phyloP scores from a whole-genome alignment of 495 filamentous ascomycete species.

The Xylaria telfairii region DNA sequence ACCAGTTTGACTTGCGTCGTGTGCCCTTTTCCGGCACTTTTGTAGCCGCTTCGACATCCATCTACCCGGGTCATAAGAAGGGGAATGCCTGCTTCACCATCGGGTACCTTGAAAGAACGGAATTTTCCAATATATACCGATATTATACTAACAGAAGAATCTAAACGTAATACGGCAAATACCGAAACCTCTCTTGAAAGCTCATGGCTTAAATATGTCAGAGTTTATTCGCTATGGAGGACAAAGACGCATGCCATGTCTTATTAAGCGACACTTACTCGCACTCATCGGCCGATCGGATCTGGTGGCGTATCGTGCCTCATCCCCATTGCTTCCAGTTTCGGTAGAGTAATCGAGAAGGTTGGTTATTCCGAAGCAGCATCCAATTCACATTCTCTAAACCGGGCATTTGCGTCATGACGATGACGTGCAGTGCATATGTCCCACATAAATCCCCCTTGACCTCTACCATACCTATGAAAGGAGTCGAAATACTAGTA shows the following conservation, averaged over 20 bases:
- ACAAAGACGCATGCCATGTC: background rate
- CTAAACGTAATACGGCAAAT: background rate
- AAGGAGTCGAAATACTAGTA: background rate
- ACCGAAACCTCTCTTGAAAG: background rate
- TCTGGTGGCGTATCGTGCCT: background rate
- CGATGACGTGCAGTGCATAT: background rate
- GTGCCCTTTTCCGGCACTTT: background rate
- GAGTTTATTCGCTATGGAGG: background rate
- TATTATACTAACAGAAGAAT: too few relatives aligned
- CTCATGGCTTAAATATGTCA: background rate
- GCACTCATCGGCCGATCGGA: background rate
- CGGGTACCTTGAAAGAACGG: background rate
- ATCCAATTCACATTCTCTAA: background rate
- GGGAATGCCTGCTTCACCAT: background rate
- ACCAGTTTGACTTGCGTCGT: background rate
- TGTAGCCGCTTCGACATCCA: background rate
- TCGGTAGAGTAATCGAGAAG: background rate
- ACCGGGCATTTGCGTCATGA: background rate
- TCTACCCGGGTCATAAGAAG: background rate
- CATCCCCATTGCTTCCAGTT: background rate
- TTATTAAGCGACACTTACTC: background rate
- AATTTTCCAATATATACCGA: background rate
- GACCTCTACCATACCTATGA: background rate
- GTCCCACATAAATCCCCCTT: background rate
- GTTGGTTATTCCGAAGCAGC: background rate